Evolutionary conservation across 2,329 filamentous ascomycete genomes (phyloP), one percentile per base, ranked within the genome.

Genomic region (Cladosporium sp.): DNA sequence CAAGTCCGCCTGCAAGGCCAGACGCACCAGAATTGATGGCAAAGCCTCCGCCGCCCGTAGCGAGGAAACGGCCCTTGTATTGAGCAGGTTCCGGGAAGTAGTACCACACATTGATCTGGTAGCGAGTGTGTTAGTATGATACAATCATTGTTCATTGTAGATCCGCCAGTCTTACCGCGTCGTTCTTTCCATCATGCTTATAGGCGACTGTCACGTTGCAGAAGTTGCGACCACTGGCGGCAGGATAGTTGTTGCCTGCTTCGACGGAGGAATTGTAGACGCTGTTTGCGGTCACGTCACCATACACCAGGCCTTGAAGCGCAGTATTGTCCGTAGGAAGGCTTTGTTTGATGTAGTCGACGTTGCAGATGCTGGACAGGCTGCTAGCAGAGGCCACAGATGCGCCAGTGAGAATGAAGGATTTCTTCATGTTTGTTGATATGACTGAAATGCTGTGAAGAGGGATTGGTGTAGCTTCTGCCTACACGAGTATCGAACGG

Each of bases 11-110:
- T 16, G 26, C 26, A 5, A 63, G 37, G 0, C 75, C 78, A 1
- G 46, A 72, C 67, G n/a, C 65, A 46, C 71, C 69, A 58, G 77
- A 79, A 67, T 69, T 69, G 62, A 70, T 69, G 14, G 67, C 67
- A 31, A 77, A 79, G 4, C 81, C 82, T 56, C 80, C 82, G 10
- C 82, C 82, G 52, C 82, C 82, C 2, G 78, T 79, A 0, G 79
- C 75, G n/a, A 83, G 74, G 66, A 78, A 84, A 2, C 82, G 78
- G 56, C 81, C 82, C 68, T 82, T 70, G 69, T 81, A 84, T 26
- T 76, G 73, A 2, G 72, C 71, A 0, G 81, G 81, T 3, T 78
- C 69, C 0, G 82, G 82, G 11, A 83, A 74, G 74, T 78, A 82
- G 70, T 79, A 80, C 50, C 73, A 73, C 4, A 82, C 70, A 23